phyloP scores from a whole-genome alignment of 2,329 filamentous ascomycete genomes.

The Phaeoacremonium minimum region DNA sequence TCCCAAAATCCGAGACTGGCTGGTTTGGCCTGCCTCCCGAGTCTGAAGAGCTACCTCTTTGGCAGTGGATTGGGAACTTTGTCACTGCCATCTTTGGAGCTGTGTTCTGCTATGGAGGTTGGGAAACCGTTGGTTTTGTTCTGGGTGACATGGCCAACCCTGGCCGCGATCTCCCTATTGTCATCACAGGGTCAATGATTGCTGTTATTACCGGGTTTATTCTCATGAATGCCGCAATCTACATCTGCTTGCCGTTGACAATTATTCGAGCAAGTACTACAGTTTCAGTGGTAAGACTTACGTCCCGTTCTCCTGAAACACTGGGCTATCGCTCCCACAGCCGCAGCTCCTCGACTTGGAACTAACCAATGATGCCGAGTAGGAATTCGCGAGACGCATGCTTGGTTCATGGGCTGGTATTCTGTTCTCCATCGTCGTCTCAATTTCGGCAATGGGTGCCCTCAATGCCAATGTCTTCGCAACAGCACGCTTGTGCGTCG shows the following conservation, averaged over 20 bases:
- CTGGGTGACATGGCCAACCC: conserved; percentile 20
- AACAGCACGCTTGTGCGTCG: conserved; percentile 32
- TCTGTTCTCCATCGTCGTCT: conserved; percentile 31
- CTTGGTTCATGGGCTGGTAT: conserved; percentile 31
- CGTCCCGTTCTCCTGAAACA: no score
- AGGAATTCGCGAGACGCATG: conserved; percentile 21
- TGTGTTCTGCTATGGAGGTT: conserved; percentile 37
- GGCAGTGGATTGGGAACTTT: conserved; percentile 32
- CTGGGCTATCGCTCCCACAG: no score
- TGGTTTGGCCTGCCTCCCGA: conserved; percentile 23
- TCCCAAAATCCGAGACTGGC: conserved; percentile 25
- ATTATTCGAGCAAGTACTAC: conserved; percentile 32
- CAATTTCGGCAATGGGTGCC: conserved; percentile 32
- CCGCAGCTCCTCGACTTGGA: no score
- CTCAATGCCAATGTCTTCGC: conserved; percentile 40
- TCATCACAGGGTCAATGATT: conserved; percentile 34
- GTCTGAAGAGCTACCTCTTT: conserved; percentile 16
- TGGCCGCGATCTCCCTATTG: conserved; percentile 24
- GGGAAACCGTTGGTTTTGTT: conserved; percentile 31
- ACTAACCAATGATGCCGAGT: conserved; percentile 18
- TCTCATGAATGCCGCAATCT: conserved; percentile 36
- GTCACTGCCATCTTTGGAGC: conserved; percentile 35
- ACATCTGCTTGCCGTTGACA: conserved; percentile 34
- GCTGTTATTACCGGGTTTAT: conserved; percentile 35
- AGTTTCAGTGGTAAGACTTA: conserved; percentile 36